A percentile compares a stretch with the other conserved stretches of the same genome.
phyloP scores from a whole-genome alignment of 1,284 basidiomycete species.

The Austroboletus olivaceoglutinosus region DNA sequence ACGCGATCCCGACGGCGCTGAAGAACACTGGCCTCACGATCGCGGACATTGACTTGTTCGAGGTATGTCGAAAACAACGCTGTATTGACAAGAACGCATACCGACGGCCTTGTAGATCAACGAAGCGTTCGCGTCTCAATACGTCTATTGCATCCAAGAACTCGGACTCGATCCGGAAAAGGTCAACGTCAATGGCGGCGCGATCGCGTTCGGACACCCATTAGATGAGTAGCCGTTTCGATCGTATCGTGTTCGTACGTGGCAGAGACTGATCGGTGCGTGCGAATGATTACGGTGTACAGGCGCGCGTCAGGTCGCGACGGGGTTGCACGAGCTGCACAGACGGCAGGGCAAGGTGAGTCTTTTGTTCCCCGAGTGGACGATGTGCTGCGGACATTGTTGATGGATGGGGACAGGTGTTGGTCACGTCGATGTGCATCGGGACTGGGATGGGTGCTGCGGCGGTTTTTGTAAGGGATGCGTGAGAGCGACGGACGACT shows the following conservation, averaged over 20 bases:
- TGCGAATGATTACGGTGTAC: constrained; percentile 64
- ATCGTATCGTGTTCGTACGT: background rate
- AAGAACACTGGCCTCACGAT: constrained; percentile 62
- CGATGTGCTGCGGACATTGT: background rate
- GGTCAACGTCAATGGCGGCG: constrained; percentile 90
- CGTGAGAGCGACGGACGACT: constrained; percentile 12
- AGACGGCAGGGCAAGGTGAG: constrained; percentile 75
- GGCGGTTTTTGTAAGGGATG: constrained; percentile 63
- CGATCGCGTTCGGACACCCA: constrained; percentile 87
- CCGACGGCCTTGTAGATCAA: constrained; percentile 61
- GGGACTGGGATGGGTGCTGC: constrained; percentile 91
- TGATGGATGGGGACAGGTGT: constrained; percentile 42
- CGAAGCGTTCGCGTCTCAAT: constrained; percentile 90
- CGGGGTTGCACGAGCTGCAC: constrained; percentile 80
- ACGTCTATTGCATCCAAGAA: constrained; percentile 75
- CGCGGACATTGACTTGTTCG: constrained; percentile 78
- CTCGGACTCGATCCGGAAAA: constrained; percentile 69
- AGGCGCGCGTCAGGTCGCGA: constrained; percentile 85
- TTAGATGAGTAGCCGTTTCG: constrained; percentile 57
- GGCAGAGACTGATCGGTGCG: constrained; percentile 20
- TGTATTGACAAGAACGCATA: background rate
- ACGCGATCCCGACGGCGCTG: constrained; percentile 71
- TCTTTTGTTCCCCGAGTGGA: background rate
- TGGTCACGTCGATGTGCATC: constrained; percentile 85
- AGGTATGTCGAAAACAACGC: constrained; percentile 43